Evolutionary conservation across 2,329 filamentous ascomycete species (phyloP).

Genomic region (Calonectria leucothoes): DNA sequence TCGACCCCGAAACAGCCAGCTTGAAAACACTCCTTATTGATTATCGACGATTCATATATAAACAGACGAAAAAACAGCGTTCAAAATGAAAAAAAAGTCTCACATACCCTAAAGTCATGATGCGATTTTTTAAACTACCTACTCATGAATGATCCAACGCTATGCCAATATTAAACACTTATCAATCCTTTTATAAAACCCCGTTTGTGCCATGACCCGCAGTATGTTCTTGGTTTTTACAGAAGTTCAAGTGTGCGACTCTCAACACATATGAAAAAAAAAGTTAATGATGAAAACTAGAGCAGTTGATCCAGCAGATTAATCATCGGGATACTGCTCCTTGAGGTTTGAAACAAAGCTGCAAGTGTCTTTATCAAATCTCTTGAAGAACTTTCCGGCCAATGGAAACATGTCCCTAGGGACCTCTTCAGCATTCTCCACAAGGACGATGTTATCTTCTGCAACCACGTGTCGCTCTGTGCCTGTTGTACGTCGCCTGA

Average conservation of each 20-base stretch:
- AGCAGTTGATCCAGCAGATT: constrained; percentile 13
- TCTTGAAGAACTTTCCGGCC: constrained; percentile 89
- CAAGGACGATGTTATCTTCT: constrained; percentile 82
- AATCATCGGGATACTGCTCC: constrained; percentile 91
- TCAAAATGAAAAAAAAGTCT: neutral
- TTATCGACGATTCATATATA: neutral
- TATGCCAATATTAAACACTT: constrained; percentile 1
- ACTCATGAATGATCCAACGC: neutral
- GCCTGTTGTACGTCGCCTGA: constrained; percentile 46
- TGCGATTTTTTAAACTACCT: neutral
- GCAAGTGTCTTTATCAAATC: constrained; percentile 76
- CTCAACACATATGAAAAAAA: neutral
- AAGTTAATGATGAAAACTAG: neutral
- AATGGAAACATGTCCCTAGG: constrained; percentile 71
- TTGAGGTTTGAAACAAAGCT: constrained; percentile 83
- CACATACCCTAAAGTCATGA: neutral
- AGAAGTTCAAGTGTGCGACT: neutral
- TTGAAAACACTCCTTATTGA: neutral
- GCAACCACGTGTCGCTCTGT: constrained; percentile 54
- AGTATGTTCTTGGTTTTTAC: neutral
- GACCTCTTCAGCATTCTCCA: constrained; percentile 60
- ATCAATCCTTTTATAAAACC: constrained; percentile 7
- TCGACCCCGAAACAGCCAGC: neutral
- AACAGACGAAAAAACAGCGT: neutral
- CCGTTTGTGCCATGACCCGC: neutral